Conservation (phyloP, 2,329 filamentous ascomycete genomes). For the Microcyclospora pomicola region DNA sequence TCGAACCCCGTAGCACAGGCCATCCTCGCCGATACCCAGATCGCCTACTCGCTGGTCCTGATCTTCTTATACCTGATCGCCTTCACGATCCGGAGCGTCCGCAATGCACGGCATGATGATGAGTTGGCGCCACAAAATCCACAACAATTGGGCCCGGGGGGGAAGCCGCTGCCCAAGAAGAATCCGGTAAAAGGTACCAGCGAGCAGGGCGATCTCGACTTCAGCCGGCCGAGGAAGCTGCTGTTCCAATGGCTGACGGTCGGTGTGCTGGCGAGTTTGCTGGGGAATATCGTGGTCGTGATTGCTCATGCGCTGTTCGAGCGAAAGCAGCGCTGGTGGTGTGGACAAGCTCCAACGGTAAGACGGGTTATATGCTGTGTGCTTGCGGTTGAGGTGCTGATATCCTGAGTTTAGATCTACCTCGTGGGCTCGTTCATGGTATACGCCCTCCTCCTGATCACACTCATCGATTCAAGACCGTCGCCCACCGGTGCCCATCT, state of each 20-base stretch:
- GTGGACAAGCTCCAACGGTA: conserved; percentile 62
- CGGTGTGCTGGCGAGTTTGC: conserved; percentile 58
- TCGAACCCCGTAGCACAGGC: conserved; percentile 27
- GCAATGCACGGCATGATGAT: conserved; percentile 34
- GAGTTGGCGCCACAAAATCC: conserved; percentile 26
- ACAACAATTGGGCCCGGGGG: conserved; percentile 62
- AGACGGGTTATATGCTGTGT: background rate
- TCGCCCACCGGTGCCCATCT: conserved; percentile 71
- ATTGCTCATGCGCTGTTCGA: conserved; percentile 58
- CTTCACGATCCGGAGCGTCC: conserved; percentile 48
- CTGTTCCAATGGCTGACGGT: conserved; percentile 64
- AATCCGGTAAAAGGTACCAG: conserved; percentile 29
- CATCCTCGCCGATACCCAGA: conserved; percentile 37
- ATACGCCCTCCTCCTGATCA: conserved; percentile 73
- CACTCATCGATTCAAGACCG: conserved; percentile 68
- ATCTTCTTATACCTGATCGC: conserved; percentile 49
- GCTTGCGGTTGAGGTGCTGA: no score
- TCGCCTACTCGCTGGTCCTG: conserved; percentile 49
- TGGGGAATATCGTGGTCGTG: conserved; percentile 60
- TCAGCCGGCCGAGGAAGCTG: conserved; percentile 53
- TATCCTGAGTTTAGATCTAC: conserved; percentile 51
- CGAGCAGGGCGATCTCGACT: conserved; percentile 37
- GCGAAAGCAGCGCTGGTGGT: conserved; percentile 62
- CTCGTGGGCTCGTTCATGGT: conserved; percentile 74
- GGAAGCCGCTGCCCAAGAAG: conserved; percentile 67